Percentiles rank a stretch among this genome's conserved stretches.
phyloP scores from a whole-genome alignment of 2,329 filamentous ascomycete genomes.

The Capronia coronata region DNA sequence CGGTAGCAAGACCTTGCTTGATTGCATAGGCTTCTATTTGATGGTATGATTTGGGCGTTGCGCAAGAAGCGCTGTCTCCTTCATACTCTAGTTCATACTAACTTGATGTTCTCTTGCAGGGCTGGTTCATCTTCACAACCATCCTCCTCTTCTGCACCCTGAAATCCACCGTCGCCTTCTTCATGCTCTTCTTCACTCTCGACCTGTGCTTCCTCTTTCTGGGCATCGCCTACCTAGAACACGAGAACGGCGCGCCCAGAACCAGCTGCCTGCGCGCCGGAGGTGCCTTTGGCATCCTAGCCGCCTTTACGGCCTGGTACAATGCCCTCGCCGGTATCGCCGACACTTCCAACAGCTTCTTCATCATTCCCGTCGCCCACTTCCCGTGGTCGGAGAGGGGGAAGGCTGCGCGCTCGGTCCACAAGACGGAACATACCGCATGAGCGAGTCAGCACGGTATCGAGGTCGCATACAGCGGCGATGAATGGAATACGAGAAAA shows the following conservation, averaged over 20 bases:
- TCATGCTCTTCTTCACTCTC: conserved; percentile 68
- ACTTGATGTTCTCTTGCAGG: conserved; percentile 32
- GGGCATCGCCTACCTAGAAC: conserved; percentile 56
- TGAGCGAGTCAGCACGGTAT: conserved; percentile 4
- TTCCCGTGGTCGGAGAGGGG: conserved; percentile 89
- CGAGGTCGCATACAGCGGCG: no score
- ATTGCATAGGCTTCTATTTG: conserved; percentile 67
- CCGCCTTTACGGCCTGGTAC: conserved; percentile 81
- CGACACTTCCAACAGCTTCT: conserved; percentile 69
- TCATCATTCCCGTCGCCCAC: conserved; percentile 84
- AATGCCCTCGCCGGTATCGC: conserved; percentile 76
- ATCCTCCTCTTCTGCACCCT: conserved; percentile 68
- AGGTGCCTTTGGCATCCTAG: conserved; percentile 71
- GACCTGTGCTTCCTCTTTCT: conserved; percentile 71
- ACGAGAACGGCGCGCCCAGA: conserved; percentile 38
- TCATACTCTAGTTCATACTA: not conserved
- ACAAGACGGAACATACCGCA: conserved; percentile 43
- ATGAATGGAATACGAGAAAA: no score
- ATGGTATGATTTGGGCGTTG: conserved; percentile 49
- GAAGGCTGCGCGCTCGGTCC: conserved; percentile 49
- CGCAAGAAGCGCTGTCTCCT: no score
- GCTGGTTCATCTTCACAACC: conserved; percentile 82
- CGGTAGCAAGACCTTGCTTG: conserved; percentile 42
- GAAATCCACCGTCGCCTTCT: conserved; percentile 71
- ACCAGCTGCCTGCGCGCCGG: conserved; percentile 59